Evolutionary conservation across 148 eudicot genomes (phyloP), one percentile per base, ranked within the genome.

Genomic region (Chenopodium quinoa): DNA sequence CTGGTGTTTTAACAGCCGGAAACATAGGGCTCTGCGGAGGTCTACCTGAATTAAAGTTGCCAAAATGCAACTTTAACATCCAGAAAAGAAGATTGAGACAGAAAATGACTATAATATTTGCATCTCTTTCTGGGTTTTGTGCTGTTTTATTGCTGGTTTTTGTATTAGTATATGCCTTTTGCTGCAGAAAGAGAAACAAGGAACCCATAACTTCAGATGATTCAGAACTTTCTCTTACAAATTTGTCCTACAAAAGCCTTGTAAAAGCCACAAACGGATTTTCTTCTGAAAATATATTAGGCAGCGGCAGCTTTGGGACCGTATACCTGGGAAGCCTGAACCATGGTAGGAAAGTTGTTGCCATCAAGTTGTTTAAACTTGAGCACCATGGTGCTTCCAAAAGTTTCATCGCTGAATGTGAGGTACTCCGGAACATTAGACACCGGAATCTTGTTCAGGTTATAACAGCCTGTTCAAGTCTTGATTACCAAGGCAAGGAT

Each of bases 21-120:
- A 90, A 90, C 74, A 62, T 19, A 7, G 75, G 34, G 76, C 84
- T 90, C 4, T 88, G 89, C 70, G 90, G 92, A 77, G 90, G 92
- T 10, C 37, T 78, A 22, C 52, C 81, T 19, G 82, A 76, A 52
- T 82, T 86, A 7, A 81, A 83, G 4, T 54, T 90, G 9, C 89
- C 88, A 9, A 62, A 0, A 71, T 87, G 88, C 58, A 78, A 73
- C 4, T 67, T 10, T 47, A 71, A 12, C 29, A 54, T 54, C 60
- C 60, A 54, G 19, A 54, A 54, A 54, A 54, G 60, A 54, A 54
- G 60, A 54, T 54, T 54, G 60, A 50, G 16, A 50, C 56, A 50
- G 56, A 50, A 50, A 50, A 11, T 50, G 56, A 54, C 17, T 54
- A 54, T 12, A 54, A 54, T 54, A 11, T 54, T 2, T 11, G 60